Conservation (phyloP, 768 basidiomycete genomes). For the Boletus pseudo-olivaceus region DNA sequence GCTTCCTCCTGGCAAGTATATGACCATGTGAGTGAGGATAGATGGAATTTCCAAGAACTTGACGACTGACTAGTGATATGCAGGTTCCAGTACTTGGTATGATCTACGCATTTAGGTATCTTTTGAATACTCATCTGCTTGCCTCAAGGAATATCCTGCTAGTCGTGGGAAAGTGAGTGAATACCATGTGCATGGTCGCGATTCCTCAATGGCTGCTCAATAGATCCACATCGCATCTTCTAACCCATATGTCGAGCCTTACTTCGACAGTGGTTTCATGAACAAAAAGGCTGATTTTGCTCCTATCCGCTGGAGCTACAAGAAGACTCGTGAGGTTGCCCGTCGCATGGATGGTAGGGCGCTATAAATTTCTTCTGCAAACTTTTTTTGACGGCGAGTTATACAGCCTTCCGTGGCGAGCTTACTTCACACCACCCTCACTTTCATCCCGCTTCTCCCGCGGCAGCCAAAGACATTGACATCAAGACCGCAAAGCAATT, state of each 20-base stretch:
- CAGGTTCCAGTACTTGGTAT: constrained; percentile 56
- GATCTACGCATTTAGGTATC: background rate
- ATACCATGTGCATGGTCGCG: background rate
- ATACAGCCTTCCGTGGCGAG: constrained; percentile 64
- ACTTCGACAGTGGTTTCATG: constrained; percentile 76
- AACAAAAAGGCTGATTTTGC: constrained; percentile 75
- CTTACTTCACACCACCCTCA: constrained; percentile 69
- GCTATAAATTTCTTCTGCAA: too few species aligned
- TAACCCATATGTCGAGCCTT: constrained; percentile 60
- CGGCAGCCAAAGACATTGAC: constrained; percentile 59
- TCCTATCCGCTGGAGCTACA: constrained; percentile 74
- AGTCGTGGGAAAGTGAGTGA: constrained; percentile 58
- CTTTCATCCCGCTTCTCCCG: constrained; percentile 68
- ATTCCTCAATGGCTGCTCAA: background rate
- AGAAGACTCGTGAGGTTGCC: constrained; percentile 70
- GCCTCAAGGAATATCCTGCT: constrained; percentile 56
- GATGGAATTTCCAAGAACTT: constrained; percentile 20
- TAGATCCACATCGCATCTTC: constrained; percentile 61
- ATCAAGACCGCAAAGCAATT: constrained; percentile 63
- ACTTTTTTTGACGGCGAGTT: background rate
- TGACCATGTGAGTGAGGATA: constrained; percentile 50
- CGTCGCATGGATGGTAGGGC: constrained; percentile 65
- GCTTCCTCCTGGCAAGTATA: constrained; percentile 67
- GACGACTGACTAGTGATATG: background rate
- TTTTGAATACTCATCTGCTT: background rate